These are phyloP conservation scores for Pythium vanterpoolii DNA, from an alignment of 352 stramenopile genomes.

Conservation along the genomic window DNA sequence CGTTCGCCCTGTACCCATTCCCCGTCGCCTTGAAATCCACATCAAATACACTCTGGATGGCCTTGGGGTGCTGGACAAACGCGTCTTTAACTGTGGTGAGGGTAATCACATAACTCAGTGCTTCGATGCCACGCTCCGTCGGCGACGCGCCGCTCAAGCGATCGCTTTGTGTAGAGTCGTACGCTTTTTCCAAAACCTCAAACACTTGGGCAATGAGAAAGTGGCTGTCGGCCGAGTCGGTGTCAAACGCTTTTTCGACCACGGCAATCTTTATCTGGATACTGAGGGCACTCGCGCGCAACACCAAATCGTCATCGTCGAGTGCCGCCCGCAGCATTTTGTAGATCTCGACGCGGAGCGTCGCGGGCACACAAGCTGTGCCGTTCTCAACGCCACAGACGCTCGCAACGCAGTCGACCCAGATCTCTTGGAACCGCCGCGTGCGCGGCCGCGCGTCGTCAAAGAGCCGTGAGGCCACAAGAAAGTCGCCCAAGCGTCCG, in stretches of 20 bases:
- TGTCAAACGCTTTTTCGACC: slow-evolving; percentile 77
- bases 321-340: slow-evolving; percentile 67
- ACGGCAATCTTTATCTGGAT: slow-evolving; percentile 84
- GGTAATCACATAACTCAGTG: slow-evolving; percentile 83
- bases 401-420: slow-evolving; percentile 77
- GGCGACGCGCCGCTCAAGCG: slow-evolving; percentile 68
- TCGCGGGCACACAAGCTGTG: slow-evolving; percentile 53
- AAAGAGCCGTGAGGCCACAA: slow-evolving; percentile 50
- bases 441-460: slow-evolving; percentile 39
- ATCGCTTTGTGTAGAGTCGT: slow-evolving; percentile 42
- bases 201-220: slow-evolving; percentile 75
- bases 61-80: slow-evolving; percentile 53
- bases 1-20: slow-evolving; percentile 65
- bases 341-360: slow-evolving; percentile 71
- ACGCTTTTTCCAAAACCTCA: slow-evolving; percentile 57
- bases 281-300: slow-evolving; percentile 69
- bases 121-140: slow-evolving; percentile 80
- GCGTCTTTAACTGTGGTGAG: slow-evolving; percentile 77
- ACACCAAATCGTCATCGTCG: slow-evolving; percentile 70
- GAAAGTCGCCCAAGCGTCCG: slow-evolving; percentile 48
- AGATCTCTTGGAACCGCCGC: slow-evolving; percentile 68
- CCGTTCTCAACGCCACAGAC: slow-evolving; percentile 77
- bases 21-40: slow-evolving; percentile 45
- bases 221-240: slow-evolving; percentile 51
- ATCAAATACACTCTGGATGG: slow-evolving; percentile 65